phyloP scores from a whole-genome alignment of 2,329 filamentous ascomycete species.

The Trichoderma cornu-damae region DNA sequence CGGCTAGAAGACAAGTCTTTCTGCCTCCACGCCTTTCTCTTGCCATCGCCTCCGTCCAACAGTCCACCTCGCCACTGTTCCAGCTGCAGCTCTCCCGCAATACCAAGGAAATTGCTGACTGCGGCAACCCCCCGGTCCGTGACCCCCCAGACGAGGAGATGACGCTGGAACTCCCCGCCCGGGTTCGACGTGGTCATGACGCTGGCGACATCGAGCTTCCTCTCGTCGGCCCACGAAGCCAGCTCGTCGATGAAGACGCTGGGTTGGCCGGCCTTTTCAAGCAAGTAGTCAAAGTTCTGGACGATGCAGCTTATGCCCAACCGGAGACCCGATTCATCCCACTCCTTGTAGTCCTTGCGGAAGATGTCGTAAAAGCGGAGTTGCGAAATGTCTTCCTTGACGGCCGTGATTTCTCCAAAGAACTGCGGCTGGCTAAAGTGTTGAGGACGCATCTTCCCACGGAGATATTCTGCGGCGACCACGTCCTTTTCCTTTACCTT shows the following conservation, averaged over 20 bases:
- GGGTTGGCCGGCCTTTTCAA: slow-evolving; percentile 46
- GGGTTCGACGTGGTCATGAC: slow-evolving; percentile 65
- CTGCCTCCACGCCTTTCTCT: slow-evolving; percentile 64
- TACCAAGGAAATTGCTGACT: slow-evolving; percentile 49
- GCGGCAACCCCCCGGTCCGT: slow-evolving; percentile 45
- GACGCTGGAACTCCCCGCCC: slow-evolving; percentile 53
- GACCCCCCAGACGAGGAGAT: slow-evolving; percentile 63
- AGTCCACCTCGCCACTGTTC: slow-evolving; percentile 47
- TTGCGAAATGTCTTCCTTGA: slow-evolving; percentile 62
- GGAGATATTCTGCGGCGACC: slow-evolving; percentile 53
- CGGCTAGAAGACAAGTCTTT: slow-evolving; percentile 55
- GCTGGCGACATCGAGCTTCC: slow-evolving; percentile 55
- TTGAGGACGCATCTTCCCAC: slow-evolving; percentile 39
- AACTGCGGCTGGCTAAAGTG: slow-evolving; percentile 51
- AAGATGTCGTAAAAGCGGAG: slow-evolving; percentile 63
- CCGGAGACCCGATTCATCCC: slow-evolving; percentile 51
- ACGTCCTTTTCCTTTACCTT: slow-evolving; percentile 63
- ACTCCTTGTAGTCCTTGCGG: slow-evolving; percentile 81
- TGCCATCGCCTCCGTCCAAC: slow-evolving; percentile 42
- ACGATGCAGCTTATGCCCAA: slow-evolving; percentile 66
- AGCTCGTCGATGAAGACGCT: slow-evolving; percentile 46
- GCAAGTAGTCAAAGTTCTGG: slow-evolving; percentile 56
- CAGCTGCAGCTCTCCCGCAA: slow-evolving; percentile 50
- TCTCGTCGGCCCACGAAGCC: slow-evolving; percentile 49
- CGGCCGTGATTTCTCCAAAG: slow-evolving; percentile 53